Conservation (phyloP, 768 basidiomycete species). For the Mycena maculata region DNA sequence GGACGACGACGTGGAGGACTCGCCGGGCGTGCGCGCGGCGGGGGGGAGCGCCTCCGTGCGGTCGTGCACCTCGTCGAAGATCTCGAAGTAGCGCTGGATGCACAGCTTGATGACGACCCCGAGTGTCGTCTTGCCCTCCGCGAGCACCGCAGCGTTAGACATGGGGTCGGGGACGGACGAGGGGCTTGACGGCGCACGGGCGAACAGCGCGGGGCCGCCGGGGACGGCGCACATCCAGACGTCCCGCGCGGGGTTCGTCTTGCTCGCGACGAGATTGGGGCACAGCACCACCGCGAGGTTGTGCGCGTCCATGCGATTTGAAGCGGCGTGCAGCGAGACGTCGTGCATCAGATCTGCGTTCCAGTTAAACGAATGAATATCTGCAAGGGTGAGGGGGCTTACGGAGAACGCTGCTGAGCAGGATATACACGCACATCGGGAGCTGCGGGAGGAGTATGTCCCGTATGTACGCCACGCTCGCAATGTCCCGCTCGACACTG, state of each 20-base stretch:
- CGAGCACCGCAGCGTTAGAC: conserved; percentile 42
- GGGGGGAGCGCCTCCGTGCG: conserved; percentile 67
- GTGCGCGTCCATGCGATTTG: conserved; percentile 85
- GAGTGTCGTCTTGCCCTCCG: conserved; percentile 70
- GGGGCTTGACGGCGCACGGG: conserved; percentile 37
- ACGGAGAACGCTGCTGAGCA: conserved; percentile 79
- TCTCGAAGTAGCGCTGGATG: conserved; percentile 85
- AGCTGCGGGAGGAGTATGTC: conserved; percentile 75
- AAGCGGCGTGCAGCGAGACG: conserved; percentile 72
- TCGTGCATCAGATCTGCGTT: conserved; percentile 80
- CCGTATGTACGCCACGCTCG: conserved; percentile 72
- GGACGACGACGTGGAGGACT: conserved; percentile 38
- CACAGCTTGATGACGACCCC: conserved; percentile 80
- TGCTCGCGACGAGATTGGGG: conserved; percentile 81
- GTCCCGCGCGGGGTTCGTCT: conserved; percentile 71
- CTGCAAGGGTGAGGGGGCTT: conserved; percentile 38
- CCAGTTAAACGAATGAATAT: not conserved
- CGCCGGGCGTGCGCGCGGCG: conserved; percentile 44
- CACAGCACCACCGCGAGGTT: conserved; percentile 85
- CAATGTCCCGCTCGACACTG: conserved; percentile 55
- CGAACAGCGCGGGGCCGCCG: conserved; percentile 55
- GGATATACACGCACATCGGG: conserved; percentile 76
- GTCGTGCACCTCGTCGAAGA: conserved; percentile 86
- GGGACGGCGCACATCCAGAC: conserved; percentile 79
- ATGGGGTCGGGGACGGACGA: conserved; percentile 18